Conservation (phyloP, 2,329 filamentous ascomycete species). For the Arthroderma sp. region DNA sequence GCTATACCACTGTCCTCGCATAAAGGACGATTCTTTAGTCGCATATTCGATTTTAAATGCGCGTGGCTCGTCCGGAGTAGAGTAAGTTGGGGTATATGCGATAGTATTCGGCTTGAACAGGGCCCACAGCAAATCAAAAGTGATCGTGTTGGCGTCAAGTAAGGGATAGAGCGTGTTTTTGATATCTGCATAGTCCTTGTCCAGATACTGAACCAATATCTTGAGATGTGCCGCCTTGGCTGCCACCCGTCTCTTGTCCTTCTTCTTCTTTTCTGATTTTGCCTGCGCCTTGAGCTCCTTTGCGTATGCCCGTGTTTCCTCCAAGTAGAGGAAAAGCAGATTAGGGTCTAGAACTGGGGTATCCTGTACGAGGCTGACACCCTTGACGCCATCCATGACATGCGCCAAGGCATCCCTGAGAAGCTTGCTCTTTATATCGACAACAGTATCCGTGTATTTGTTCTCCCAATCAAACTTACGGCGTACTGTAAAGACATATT, state of each 20-base stretch:
- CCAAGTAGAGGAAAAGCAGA: slow-evolving; percentile 60
- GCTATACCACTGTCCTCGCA: slow-evolving; percentile 61
- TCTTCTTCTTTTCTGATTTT: slow-evolving; percentile 42
- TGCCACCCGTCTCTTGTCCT: slow-evolving; percentile 23
- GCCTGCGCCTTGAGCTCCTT: slow-evolving; percentile 53
- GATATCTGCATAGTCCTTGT: slow-evolving; percentile 63
- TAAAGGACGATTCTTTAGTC: slow-evolving; percentile 54
- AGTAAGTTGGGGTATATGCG: slow-evolving; percentile 64
- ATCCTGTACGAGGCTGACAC: slow-evolving; percentile 67
- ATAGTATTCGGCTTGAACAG: slow-evolving; percentile 79
- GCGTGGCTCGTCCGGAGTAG: slow-evolving; percentile 59
- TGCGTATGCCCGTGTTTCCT: slow-evolving; percentile 54
- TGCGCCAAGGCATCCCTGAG: slow-evolving; percentile 58
- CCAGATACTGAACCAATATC: slow-evolving; percentile 61
- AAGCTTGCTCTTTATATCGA: slow-evolving; percentile 75
- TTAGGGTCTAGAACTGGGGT: slow-evolving; percentile 61
- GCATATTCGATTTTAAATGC: slow-evolving; percentile 72
- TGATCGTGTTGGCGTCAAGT: slow-evolving; percentile 69
- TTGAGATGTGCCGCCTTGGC: slow-evolving; percentile 44
- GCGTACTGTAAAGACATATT: slow-evolving; percentile 71
- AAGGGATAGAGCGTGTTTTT: slow-evolving; percentile 73
- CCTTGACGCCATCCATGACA: slow-evolving; percentile 63
- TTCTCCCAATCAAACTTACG: slow-evolving; percentile 75
- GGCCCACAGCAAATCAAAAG: slow-evolving; percentile 79
- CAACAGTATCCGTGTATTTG: slow-evolving; percentile 58